Percentiles rank a stretch among this genome's conserved stretches.
Conservation (phyloP, 768 basidiomycete species). For the Paxillus involutus region DNA sequence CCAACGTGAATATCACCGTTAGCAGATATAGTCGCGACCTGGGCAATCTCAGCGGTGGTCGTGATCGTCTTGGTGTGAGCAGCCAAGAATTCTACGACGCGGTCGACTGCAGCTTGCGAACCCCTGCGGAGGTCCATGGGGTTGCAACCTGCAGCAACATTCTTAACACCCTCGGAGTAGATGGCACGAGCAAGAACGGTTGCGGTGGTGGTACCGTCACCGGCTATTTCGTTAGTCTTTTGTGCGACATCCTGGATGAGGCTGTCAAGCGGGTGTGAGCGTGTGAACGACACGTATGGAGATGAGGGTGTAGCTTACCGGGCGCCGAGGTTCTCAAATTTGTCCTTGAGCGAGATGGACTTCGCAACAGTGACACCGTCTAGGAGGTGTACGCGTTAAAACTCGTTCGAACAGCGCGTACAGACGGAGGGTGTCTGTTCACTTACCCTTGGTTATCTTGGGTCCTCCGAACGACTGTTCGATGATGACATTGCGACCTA, state of each 20-base stretch:
- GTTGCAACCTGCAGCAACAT: conserved; percentile 98
- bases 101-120: conserved; percentile 94
- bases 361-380: conserved; percentile 99
- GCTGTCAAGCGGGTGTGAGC: conserved; percentile 38
- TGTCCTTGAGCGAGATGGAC: conserved; percentile 91
- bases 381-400: conserved; percentile 26
- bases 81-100: conserved; percentile 89
- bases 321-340: conserved; percentile 98
- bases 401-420: no score
- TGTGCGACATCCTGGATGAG: conserved; percentile 94
- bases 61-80: conserved; percentile 91
- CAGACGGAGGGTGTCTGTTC: neutral
- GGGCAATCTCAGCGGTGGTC: conserved; percentile 95
- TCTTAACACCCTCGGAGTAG: conserved; percentile 98
- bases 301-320: conserved; percentile 54
- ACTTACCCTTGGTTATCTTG: conserved; percentile 92
- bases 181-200: conserved; percentile 97
- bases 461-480: conserved; percentile 89
- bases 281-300: neutral
- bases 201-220: conserved; percentile 97
- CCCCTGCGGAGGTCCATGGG: conserved; percentile 99
- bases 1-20: conserved; percentile 86
- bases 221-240: conserved; percentile 96
- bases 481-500: conserved; percentile 97
- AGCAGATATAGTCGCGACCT: conserved; percentile 95